Evolutionary conservation across 1,284 basidiomycete species (phyloP), one percentile per base, ranked within the genome.

Genomic region (Ceratobasidium sp.): DNA sequence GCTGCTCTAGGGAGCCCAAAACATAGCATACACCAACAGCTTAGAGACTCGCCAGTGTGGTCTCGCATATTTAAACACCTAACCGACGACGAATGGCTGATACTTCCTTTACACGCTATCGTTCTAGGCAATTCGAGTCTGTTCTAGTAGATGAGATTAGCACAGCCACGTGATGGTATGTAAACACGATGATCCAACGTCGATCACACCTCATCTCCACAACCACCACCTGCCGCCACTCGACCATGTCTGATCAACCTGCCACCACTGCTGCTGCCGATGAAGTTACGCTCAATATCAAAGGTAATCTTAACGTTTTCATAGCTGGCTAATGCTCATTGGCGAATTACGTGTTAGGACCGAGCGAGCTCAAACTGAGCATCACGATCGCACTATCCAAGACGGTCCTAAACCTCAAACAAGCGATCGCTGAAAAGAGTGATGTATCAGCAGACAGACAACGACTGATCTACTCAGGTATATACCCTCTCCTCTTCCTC

Each of bases 401-500:
- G 87, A 93, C 92, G 0, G 95, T 97, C 53, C 86, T 89, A 64
- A 95, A 97, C 80, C 91, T 97, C 83, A 97, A 97, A 87, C 89
- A 92, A 81, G 91, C 92, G 46, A 95, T 97, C 85, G 92, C 95
- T 3, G 91, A 88, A 63, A 91, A 94, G 87, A 92, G 93, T 10
- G 92, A 96, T 82, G 94, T 96, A 20, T 90, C 93, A 81, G 93
- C 94, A 42, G 94, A 94, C 72, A 87, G 94, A 73, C 95, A 97
- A 84, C 87, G 95, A 55, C 87, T 97, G 79, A 97, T 97, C 80
- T 97, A 96, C 85, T 95, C 94, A 66, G 95, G 95, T 93, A 78
- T 70, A 90, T 85, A n/a, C 60, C 39, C 44, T 13, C 33, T 51
- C 61, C 73, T 80, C 63, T 26, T 46, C 63, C 44, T 55, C 78